phyloP scores from a whole-genome alignment of 2,329 filamentous ascomycete species.

The Venturia pyrina region DNA sequence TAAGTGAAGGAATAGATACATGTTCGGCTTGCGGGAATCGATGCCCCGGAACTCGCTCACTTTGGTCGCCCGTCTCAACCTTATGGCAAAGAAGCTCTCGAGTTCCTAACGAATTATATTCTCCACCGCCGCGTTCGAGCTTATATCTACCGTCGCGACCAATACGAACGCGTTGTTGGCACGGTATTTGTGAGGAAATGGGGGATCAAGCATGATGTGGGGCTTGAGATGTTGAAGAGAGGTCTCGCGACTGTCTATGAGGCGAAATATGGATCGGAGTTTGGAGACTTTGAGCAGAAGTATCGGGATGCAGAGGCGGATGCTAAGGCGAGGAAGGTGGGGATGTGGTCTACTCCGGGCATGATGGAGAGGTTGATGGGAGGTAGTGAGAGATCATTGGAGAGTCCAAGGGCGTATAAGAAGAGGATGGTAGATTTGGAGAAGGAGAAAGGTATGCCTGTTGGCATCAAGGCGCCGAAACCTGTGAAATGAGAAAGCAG shows the following conservation, averaged over 20 bases:
- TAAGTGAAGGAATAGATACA: slow-evolving; percentile 51
- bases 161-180: slow-evolving; percentile 84
- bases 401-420: slow-evolving; percentile 87
- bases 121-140: slow-evolving; percentile 64
- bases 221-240: slow-evolving; percentile 75
- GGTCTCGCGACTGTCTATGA: slow-evolving; percentile 90
- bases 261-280: slow-evolving; percentile 81
- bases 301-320: slow-evolving; percentile 57
- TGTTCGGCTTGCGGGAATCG: slow-evolving; percentile 80
- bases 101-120: slow-evolving; percentile 69
- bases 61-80: slow-evolving; percentile 86
- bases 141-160: slow-evolving; percentile 76
- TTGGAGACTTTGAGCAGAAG: slow-evolving; percentile 54
- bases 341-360: slow-evolving; percentile 56
- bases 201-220: slow-evolving; percentile 67
- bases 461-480: not conserved
- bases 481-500: not conserved
- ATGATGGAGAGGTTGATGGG: slow-evolving; percentile 33
- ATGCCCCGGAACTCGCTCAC: slow-evolving; percentile 87
- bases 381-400: slow-evolving; percentile 39
- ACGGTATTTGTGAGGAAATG: slow-evolving; percentile 68
- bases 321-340: slow-evolving; percentile 31
- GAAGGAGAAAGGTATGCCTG: slow-evolving; percentile 13
- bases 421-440: slow-evolving; percentile 40
- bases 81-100: slow-evolving; percentile 66